phyloP scores from a whole-genome alignment of 2,329 filamentous ascomycete species.

The Alternaria sp. region DNA sequence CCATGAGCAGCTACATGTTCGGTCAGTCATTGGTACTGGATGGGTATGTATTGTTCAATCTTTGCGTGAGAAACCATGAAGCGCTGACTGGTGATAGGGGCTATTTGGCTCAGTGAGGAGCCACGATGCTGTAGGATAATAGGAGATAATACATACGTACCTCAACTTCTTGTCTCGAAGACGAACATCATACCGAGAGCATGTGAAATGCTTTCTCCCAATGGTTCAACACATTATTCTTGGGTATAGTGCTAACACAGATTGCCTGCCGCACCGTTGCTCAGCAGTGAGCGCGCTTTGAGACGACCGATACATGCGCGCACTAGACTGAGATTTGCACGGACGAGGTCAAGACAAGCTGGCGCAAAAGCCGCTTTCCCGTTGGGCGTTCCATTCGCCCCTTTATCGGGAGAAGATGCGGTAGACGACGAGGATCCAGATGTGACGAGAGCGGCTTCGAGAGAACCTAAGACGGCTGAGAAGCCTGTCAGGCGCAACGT shows the following conservation, averaged over 20 bases:
- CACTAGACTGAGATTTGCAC: slow-evolving; percentile 10
- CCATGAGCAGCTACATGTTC: slow-evolving; percentile 18
- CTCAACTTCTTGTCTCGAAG: background rate
- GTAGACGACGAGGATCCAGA: background rate
- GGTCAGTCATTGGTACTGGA: slow-evolving; percentile 14
- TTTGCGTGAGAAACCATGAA: background rate
- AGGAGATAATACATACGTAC: background rate
- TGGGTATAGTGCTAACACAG: background rate
- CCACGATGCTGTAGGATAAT: background rate
- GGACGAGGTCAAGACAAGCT: slow-evolving; percentile 12
- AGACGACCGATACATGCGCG: slow-evolving; percentile 12
- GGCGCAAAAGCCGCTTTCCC: slow-evolving; percentile 1
- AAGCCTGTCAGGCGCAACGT: slow-evolving; percentile 13
- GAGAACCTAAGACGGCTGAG: slow-evolving; percentile 12
- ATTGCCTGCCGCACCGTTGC: background rate
- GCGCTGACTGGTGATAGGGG: slow-evolving; percentile 1
- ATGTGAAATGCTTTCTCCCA: background rate
- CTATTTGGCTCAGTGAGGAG: slow-evolving; percentile 4
- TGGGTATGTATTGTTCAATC: slow-evolving; percentile 8
- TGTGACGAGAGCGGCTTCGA: slow-evolving; percentile 13
- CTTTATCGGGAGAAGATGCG: slow-evolving; percentile 1
- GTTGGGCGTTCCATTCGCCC: background rate
- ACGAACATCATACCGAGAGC: background rate
- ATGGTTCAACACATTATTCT: background rate
- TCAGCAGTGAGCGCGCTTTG: slow-evolving; percentile 9